Evolutionary conservation across 495 filamentous ascomycete species (phyloP), one percentile per base, ranked within the genome.

Genomic region (Talaromyces trachyspermus): DNA sequence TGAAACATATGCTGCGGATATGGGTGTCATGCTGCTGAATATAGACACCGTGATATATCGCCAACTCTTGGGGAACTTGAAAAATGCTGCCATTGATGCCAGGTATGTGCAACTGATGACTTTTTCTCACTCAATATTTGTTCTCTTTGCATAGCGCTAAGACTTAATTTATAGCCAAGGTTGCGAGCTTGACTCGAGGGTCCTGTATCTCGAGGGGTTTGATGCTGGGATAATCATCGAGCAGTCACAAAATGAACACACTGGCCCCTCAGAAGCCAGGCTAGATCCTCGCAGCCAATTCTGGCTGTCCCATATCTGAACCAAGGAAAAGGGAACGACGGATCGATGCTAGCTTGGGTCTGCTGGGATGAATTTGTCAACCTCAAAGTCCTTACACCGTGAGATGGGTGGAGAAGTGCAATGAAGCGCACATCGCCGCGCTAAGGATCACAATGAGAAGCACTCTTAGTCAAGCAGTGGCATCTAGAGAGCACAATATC

Each of bases 331-430:
- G 56, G 54, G 22, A 29, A 5, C 6, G 56, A 5, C 6, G 56
- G 56, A 39, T 59, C 56, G n/a, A 59, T 59, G 56, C 33, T 59
- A 35, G 56, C 56, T n/a, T 59, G 54, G 54, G 54, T 59, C 20
- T 59, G 56, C 40, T 59, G 56, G 54, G 56, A 59, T 46, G 56
- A 59, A 41, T 59, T 59, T 46, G 56, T 59, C 49, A 52, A 54
- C 15, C 56, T 59, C 24, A 24, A 59, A 48, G 22, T 27, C 56
- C 56, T 14, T 59, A 43, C n/a, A 57, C 38, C 3, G 51, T 59
- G 19, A 47, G 56, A 32, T 59, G 56, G 56, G 54, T 57, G 51
- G 56, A 59, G 37, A 59, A 59, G 18, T 59, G 56, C 46, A 59
- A 59, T 40, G 56, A 56, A 23, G 33, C 40, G 20, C 56, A 59